Conservation (phyloP, 139 green algal species). For the Tetraselmis chui region DNA sequence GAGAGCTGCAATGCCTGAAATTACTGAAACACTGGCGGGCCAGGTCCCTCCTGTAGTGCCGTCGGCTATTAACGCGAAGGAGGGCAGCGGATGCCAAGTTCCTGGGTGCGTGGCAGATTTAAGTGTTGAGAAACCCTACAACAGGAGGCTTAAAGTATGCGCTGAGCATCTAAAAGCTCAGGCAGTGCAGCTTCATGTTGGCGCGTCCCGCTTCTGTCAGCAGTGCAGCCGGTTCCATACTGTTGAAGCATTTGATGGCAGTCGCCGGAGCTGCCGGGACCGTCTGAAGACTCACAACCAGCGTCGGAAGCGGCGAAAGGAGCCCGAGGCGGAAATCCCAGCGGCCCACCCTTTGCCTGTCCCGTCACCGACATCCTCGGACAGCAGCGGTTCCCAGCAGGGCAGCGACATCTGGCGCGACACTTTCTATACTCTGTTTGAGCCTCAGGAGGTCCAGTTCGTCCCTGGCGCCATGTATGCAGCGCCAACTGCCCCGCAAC, state of each 20-base stretch:
- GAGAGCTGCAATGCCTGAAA: no score
- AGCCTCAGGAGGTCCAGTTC: neutral
- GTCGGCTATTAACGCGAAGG: no score
- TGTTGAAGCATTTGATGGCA: conserved; percentile 30
- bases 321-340: neutral
- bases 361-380: neutral
- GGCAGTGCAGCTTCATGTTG: neutral
- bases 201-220: neutral
- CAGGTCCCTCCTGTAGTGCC: no score
- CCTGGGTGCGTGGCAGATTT: neutral
- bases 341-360: no score
- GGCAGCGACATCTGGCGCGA: neutral
- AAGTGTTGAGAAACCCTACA: neutral
- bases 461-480: neutral
- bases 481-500: neutral
- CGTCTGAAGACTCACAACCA: conserved; percentile 60
- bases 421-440: neutral
- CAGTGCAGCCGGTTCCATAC: conserved; percentile 29
- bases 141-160: neutral
- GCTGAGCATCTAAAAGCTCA: neutral
- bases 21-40: no score
- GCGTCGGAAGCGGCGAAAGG: conserved; percentile 10
- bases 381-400: neutral
- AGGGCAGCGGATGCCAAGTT: neutral
- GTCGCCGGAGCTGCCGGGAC: conserved; percentile 30